Conservation (phyloP, 164 flowering plant species). For the Aristolochia fimbriata region DNA sequence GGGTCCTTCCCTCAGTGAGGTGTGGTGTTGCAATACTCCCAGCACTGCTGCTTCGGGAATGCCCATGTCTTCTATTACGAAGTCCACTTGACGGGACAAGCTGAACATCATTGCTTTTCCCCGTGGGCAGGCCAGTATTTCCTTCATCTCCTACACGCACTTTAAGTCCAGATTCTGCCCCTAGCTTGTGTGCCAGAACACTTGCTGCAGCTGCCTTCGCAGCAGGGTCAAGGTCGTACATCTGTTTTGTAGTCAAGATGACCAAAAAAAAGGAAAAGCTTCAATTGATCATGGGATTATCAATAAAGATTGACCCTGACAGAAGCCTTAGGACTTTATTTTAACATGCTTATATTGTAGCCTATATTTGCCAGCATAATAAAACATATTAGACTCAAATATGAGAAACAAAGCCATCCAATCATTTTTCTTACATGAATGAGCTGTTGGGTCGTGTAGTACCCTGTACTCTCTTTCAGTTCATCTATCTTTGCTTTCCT, state of each 20-base stretch:
- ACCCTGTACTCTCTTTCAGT: slow-evolving; percentile 87
- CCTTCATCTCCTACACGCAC: slow-evolving; percentile 57
- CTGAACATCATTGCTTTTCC: slow-evolving; percentile 70
- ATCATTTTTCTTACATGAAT: slow-evolving; percentile 54
- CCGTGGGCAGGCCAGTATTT: slow-evolving; percentile 22
- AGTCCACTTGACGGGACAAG: slow-evolving; percentile 56
- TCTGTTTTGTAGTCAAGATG: slow-evolving; percentile 28
- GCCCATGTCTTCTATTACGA: slow-evolving; percentile 49
- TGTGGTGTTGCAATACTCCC: slow-evolving; percentile 27
- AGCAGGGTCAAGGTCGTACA: slow-evolving; percentile 91
- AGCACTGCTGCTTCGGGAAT: slow-evolving; percentile 33
- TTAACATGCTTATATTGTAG: too few species aligned
- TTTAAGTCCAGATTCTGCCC: slow-evolving; percentile 89
- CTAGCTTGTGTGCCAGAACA: slow-evolving; percentile 83
- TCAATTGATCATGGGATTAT: neutral
- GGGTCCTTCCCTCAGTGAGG: slow-evolving; percentile 26
- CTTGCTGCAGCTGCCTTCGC: slow-evolving; percentile 97
- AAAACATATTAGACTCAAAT: too few species aligned
- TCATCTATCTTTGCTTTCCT: slow-evolving; percentile 83
- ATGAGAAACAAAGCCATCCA: too few species aligned
- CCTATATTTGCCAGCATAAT: too few species aligned
- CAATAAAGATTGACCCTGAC: neutral
- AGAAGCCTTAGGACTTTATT: too few species aligned
- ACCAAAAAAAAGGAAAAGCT: neutral
- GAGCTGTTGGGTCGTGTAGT: slow-evolving; percentile 82